Base-by-base conservation (phyloP, 1,139 yeast genomes). In the Arxiozyma telluris region DNA sequence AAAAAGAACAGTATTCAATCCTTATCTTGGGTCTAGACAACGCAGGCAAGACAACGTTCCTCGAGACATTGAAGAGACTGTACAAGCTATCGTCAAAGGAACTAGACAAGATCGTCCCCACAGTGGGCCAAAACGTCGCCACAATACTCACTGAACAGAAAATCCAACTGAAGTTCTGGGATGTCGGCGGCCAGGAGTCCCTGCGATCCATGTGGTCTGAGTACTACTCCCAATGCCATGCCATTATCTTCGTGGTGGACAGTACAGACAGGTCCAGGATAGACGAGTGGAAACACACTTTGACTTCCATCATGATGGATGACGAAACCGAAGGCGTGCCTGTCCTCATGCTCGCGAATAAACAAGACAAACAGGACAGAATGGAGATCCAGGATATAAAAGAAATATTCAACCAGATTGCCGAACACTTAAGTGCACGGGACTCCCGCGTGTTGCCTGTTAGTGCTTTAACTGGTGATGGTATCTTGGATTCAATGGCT, bases 21-120 rank as follows among this genome's bases (percentile, higher is more conserved):
- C 76, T 93, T 46, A 87, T 93, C 44, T 74, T 93, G 38, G 98
- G 98, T 20, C 78, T 93, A 49, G 98, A 93, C 70, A 90, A 91
- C 73, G 96, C 98, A 0, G 98, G 98, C 3, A 93, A 93, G 68
- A 91, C 98, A 20, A 87, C 95, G 0, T 79, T 87, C 59, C 69
- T 87, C 43, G 91, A 84, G 65, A 77, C 81, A 56, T 68, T 83
- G 43, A 84, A 84, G 64, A 73, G 76, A 42, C 68, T 75, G 53
- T 82, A 78, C 61, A 72, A 73, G 12, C 71, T 77, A 45, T 57
- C 57, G 18, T 64, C 68, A 17, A 67, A 66, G 53, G 58, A 61
- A 22, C 58, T 67, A 23, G 76, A 74, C 39, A 72, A 80, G 52
- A 82, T 83, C 30, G 72, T 79, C 38, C 89, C 91, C 1, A 84